These are phyloP conservation scores for Cryphonectria radicalis DNA, from an alignment of 2,329 filamentous ascomycete genomes.

Conservation along the genomic window DNA sequence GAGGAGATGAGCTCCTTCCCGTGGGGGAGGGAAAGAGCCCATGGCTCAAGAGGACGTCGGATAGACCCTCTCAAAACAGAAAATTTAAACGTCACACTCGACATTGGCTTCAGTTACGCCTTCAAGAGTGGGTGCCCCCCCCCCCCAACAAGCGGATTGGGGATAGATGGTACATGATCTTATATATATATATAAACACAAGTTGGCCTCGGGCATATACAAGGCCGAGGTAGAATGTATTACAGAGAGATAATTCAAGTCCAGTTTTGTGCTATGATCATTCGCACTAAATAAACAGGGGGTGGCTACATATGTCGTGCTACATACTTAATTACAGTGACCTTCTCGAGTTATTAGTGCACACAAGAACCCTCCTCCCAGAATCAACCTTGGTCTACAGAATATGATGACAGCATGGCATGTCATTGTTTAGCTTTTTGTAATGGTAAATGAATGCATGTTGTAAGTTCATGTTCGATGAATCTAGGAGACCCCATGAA, in stretches of 20 bases:
- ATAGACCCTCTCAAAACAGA: background rate
- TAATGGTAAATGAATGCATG: too few species aligned
- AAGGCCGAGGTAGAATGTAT: background rate
- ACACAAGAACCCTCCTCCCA: too few species aligned
- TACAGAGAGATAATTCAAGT: background rate
- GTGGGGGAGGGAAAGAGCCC: background rate
- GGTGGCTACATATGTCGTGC: too few species aligned
- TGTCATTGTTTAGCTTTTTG: background rate
- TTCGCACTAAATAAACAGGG: too few species aligned
- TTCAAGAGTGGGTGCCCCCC: background rate
- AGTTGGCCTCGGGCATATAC: background rate
- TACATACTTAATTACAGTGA: background rate
- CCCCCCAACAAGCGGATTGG: too few species aligned
- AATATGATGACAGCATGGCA: background rate
- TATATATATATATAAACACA: background rate
- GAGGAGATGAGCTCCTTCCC: background rate
- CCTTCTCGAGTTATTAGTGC: background rate
- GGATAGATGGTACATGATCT: too few species aligned
- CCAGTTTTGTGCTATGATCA: background rate
- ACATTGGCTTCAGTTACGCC: background rate
- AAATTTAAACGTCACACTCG: background rate
- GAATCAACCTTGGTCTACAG: background rate
- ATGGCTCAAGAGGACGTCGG: background rate
- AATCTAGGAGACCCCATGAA: too few species aligned
- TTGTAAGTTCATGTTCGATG: too few species aligned